A percentile compares a stretch with the other conserved stretches of the same genome.
Conservation (phyloP, 73 alveolate species). For the Paramecium octaurelia region DNA sequence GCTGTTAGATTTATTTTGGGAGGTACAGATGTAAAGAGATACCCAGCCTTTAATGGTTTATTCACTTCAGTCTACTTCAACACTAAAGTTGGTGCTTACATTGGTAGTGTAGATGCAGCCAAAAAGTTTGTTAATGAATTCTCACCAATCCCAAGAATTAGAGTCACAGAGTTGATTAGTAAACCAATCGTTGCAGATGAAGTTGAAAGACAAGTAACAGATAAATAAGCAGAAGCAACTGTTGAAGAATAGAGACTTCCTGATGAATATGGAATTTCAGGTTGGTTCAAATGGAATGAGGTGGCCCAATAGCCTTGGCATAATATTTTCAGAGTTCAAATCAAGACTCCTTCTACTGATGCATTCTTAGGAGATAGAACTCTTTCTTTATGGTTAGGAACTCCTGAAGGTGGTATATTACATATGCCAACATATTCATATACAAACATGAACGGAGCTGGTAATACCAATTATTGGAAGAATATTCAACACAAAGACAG, state of each 20-base stretch:
- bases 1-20: background rate
- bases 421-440: slow-evolving; percentile 42
- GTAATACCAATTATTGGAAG: slow-evolving; percentile 3
- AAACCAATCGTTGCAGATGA: background rate
- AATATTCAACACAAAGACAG: slow-evolving; percentile 22
- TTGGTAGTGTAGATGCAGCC: slow-evolving; percentile 6
- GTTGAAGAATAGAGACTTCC: background rate
- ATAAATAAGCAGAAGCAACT: background rate
- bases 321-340: slow-evolving; percentile 40
- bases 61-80: background rate
- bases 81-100: background rate
- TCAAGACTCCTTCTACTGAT: slow-evolving; percentile 48
- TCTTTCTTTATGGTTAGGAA: background rate
- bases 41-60: slow-evolving; percentile 25
- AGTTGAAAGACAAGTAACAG: background rate
- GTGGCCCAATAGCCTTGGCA: slow-evolving; percentile 51
- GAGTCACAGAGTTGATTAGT: background rate
- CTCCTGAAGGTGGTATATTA: slow-evolving; percentile 25
- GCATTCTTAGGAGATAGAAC: slow-evolving; percentile 44
- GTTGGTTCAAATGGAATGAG: slow-evolving; percentile 39
- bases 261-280: slow-evolving; percentile 29
- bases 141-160: background rate
- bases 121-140: background rate
- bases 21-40: slow-evolving; percentile 13
- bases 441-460: slow-evolving; percentile 26